Conservation (phyloP, 306 rosid species). For the Inga leiocalycina region DNA sequence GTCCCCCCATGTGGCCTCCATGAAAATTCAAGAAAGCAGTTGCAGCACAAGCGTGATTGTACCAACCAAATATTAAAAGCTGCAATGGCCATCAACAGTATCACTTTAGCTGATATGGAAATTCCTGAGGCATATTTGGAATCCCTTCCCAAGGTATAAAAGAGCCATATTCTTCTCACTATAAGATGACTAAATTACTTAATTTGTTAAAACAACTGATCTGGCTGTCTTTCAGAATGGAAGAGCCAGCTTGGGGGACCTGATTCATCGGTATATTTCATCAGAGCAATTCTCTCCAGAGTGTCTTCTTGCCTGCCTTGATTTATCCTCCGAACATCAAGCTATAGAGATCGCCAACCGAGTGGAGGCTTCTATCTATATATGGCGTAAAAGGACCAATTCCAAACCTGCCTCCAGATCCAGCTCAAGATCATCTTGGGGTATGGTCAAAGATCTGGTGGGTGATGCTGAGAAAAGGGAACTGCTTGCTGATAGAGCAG, state of each 20-base stretch:
- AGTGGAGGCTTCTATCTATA: constrained; percentile 77
- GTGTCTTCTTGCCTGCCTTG: constrained; percentile 90
- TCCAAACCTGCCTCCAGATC: constrained; percentile 61
- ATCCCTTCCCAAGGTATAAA: constrained; percentile 85
- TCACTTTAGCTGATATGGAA: constrained; percentile 82
- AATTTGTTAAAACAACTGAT: constrained; percentile 27
- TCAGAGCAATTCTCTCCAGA: constrained; percentile 93
- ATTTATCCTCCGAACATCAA: constrained; percentile 92
- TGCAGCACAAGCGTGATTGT: constrained; percentile 92
- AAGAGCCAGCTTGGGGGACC: constrained; percentile 81
- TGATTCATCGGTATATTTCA: constrained; percentile 83
- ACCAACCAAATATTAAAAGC: constrained; percentile 91
- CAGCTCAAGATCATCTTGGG: constrained; percentile 92
- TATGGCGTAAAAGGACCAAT: constrained; percentile 71
- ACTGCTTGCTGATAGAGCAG: constrained; percentile 89
- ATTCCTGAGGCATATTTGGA: constrained; percentile 86
- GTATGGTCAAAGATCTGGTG: constrained; percentile 94
- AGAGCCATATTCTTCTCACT: background rate
- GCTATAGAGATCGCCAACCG: constrained; percentile 89
- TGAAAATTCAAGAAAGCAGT: constrained; percentile 67
- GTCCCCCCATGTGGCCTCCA: constrained; percentile 87
- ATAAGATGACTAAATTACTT: background rate
- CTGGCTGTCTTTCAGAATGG: constrained; percentile 69
- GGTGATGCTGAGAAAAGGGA: constrained; percentile 85
- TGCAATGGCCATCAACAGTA: constrained; percentile 88